Conservation (phyloP, 106 monocot species). For the Hemerocallis citrina region DNA sequence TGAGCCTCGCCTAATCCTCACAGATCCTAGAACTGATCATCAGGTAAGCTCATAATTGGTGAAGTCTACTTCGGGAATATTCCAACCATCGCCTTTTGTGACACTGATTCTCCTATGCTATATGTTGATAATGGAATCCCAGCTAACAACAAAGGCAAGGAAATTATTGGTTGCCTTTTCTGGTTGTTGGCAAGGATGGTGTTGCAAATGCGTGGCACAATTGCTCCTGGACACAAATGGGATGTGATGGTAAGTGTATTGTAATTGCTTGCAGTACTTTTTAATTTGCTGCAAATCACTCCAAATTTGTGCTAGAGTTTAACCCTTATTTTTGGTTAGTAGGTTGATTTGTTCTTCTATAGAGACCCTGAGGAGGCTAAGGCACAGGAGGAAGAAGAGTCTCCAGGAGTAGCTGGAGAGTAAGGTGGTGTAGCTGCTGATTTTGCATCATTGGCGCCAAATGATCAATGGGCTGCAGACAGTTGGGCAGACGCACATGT, state of each 20-base stretch:
- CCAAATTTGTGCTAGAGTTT: no score
- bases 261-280: no score
- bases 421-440: conserved; percentile 38
- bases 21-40: conserved; percentile 85
- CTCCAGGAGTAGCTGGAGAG: conserved; percentile 32
- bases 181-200: conserved; percentile 64
- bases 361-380: conserved; percentile 80
- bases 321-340: not conserved
- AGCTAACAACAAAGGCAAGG: conserved; percentile 67
- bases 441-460: conserved; percentile 14
- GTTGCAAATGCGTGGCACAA: conserved; percentile 49
- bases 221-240: conserved; percentile 56
- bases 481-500: not conserved
- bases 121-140: conserved; percentile 70
- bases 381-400: conserved; percentile 61
- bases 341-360: conserved; percentile 92
- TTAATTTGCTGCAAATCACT: not conserved
- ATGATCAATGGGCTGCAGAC: conserved; percentile 33
- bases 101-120: conserved; percentile 65
- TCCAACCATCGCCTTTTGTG: conserved; percentile 67
- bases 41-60: conserved; percentile 50
- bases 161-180: conserved; percentile 45
- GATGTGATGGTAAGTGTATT: conserved; percentile 70
- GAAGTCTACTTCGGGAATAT: conserved; percentile 59
- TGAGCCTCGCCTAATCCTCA: conserved; percentile 88